Evolutionary conservation across 2,329 filamentous ascomycete genomes (phyloP), one percentile per base, ranked within the genome.

Genomic region (Colletotrichum costaricense): DNA sequence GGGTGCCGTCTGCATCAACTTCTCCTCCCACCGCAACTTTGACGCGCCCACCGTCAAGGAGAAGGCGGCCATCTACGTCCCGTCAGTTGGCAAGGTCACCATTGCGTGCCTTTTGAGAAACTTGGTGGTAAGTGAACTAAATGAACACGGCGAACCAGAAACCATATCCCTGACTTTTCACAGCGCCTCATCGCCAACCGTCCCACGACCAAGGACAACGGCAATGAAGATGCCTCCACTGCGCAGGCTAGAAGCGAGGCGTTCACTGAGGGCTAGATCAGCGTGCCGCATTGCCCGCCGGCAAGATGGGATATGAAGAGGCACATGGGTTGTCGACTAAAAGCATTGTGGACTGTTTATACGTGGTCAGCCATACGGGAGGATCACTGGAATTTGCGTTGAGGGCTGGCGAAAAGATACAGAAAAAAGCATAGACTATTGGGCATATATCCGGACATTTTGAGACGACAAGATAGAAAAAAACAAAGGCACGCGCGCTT

Each of bases 1-100:
- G 69, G 97, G 97, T 60, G 95, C 94, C 35, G 94, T 98, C n/a
- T 99, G 97, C 88, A 95, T 99, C 86, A 99, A 99, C 85, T 98
- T 99, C 82, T 97, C 95, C 8, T 98, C 94, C 64, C 95, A 94
- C 83, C 94, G 95, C 86, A 98, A 99, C 85, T 98, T 98, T 83
- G 92, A 93, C 74, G 89, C 88, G 1, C 92, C 93, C 0, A 93
- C 94, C 60, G 92, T 98, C 77, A 98, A 98, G 85, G 94, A 98
- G 82, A 97, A 95, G 86, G 97, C 97, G 2, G 95, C 95, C 5
- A 97, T 99, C 79, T 99, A 98, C 79, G 95, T 98, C 22, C 97
- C 97, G 1, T 97, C 96, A 0, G 97, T 98, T 77, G 97, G 97
- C 78, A 99, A 98, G 86, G 96, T 98, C 60, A 99, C 97, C 0